Evolutionary conservation across 2,329 filamentous ascomycete species (phyloP), one percentile per base, ranked within the genome.

Genomic region (Chrysoporthe austroafricana): DNA sequence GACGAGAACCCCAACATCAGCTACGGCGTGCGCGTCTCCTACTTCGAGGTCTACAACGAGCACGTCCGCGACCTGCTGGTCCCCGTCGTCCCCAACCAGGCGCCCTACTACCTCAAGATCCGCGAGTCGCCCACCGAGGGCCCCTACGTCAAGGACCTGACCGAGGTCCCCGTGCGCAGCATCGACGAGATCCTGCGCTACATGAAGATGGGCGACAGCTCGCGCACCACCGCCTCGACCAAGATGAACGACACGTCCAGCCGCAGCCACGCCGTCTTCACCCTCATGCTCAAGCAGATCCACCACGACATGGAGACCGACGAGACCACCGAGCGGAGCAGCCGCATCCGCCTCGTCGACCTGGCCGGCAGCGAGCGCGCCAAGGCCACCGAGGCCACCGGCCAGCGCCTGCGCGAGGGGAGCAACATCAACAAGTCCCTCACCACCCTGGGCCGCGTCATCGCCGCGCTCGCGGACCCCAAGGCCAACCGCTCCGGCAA

Each of bases 191-290:
- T 99, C 71, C 85, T 97, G 79, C 90, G 92, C 50, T 90, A 92
- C 79, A 97, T 99, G 94, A 92, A 91, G 74, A 88, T 90, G 74
- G 96, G 96, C 67, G 96, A 99, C 78, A 83, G 86, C 71, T 97
- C 92, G 67, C 90, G 96, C 60, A 98, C 96, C 0, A 91, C 88
- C 26, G 96, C 96, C 16, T 94, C 92, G 76, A 99, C 96, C 69
- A 98, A 97, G 82, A 99, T 99, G 96, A 99, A 99, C 80, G 96
- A 99, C 79, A 98, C 95, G 2, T 97, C 93, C 64, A 97, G 93
- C 71, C 92, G 96, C 77, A 97, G 94, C 71, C 96, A 99, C 76
- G 94, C 96, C 8, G 96, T 99, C 67, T 99, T 99, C 79, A 99
- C 96, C 39, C 96, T 99, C 73, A 96, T 97, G 82, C 85, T 99